A percentile compares a stretch with the other conserved stretches of the same genome.
Evolutionary conservation across 805 yeast species (phyloP).

Genomic region (Starmerella gropengiesseri): DNA sequence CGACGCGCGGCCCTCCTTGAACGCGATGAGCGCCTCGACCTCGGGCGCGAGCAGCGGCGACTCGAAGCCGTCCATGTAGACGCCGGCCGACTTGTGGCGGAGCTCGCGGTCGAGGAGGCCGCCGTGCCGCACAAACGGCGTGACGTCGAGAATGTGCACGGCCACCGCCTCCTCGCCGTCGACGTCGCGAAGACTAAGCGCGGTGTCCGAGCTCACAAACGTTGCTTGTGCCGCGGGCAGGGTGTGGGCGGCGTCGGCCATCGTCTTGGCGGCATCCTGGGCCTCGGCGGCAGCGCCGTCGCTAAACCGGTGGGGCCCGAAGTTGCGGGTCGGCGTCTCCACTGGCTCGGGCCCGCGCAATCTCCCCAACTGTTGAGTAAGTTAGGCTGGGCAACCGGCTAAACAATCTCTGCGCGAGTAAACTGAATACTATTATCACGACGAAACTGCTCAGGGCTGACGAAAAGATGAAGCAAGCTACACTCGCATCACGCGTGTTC

Average conservation of each 20-base stretch:
- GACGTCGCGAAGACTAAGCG: conserved; percentile 7
- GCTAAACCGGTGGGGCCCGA: conserved; percentile 33
- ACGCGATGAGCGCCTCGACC: conserved; percentile 23
- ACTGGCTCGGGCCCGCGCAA: no score
- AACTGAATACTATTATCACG: no score
- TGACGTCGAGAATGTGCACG: conserved; percentile 72
- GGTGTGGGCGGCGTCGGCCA: conserved; percentile 11
- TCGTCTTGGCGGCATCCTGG: conserved; percentile 22
- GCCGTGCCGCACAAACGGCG: conserved; percentile 60
- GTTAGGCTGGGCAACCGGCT: no score
- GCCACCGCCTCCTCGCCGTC: conserved; percentile 61
- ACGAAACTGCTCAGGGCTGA: no score
- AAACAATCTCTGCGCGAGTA: no score
- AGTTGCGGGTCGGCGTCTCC: no score
- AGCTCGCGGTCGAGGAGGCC: conserved; percentile 77
- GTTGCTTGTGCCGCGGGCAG: neutral
- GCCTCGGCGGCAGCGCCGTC: conserved; percentile 37
- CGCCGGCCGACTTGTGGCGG: conserved; percentile 81
- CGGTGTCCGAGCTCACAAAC: conserved; percentile 14
- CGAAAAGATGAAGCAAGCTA: no score
- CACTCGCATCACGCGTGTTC: no score
- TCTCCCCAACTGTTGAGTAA: no score
- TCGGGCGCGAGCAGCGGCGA: conserved; percentile 45
- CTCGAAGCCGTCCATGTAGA: conserved; percentile 65
- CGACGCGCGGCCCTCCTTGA: conserved; percentile 47